Evolutionary conservation across 1,284 basidiomycete genomes (phyloP).

Genomic region (Coniophora puteana): DNA sequence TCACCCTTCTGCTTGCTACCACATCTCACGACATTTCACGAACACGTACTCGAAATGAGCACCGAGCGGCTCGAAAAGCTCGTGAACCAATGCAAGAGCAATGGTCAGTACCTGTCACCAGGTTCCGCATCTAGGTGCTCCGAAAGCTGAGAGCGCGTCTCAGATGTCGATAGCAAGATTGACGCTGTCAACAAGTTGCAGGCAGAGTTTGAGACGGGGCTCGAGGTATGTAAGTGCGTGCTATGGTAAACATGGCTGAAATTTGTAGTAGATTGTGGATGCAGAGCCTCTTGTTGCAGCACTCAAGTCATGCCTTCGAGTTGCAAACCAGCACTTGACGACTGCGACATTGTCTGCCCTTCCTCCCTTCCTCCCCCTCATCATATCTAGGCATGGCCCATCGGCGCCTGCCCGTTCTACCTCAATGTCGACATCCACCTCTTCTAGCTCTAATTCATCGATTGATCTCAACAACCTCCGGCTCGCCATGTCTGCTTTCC

Average conservation of each 20-base stretch:
- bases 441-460: slow-evolving; percentile 36
- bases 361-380: slow-evolving; percentile 58
- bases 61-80: slow-evolving; percentile 57
- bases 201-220: slow-evolving; percentile 62
- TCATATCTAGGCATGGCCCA: slow-evolving; percentile 42
- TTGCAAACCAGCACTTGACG: slow-evolving; percentile 79
- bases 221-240: slow-evolving; percentile 46
- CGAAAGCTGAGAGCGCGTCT: slow-evolving; percentile 12
- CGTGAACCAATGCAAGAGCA: slow-evolving; percentile 64
- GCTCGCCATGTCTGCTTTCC: slow-evolving; percentile 60
- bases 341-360: slow-evolving; percentile 66
- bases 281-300: slow-evolving; percentile 61
- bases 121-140: slow-evolving; percentile 2
- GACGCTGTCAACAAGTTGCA: slow-evolving; percentile 77
- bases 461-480: slow-evolving; percentile 58
- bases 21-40: too few species aligned
- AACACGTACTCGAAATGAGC: too few species aligned
- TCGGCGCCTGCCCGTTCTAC: slow-evolving; percentile 28
- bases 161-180: slow-evolving; percentile 76
- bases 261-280: slow-evolving; percentile 57
- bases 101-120: slow-evolving; percentile 41
- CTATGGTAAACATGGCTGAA: slow-evolving; percentile 13
- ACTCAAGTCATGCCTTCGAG: slow-evolving; percentile 74
- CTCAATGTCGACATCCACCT: slow-evolving; percentile 50
- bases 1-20: too few species aligned